Conservation (phyloP, 805 yeast species). For the Candida chilensis region DNA sequence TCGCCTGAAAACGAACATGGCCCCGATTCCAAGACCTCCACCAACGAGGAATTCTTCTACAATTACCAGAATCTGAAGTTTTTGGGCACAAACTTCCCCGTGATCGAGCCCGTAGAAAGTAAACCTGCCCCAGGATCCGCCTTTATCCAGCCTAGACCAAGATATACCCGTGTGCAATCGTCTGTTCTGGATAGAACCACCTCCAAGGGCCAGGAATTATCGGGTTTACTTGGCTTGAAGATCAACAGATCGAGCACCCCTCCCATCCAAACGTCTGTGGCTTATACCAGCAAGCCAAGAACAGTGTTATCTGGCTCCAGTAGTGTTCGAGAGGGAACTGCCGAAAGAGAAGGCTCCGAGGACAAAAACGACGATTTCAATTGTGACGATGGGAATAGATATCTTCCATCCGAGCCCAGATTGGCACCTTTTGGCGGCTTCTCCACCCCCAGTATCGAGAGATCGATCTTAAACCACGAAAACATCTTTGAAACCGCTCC, state of each 20-base stretch:
- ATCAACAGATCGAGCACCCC: slow-evolving; percentile 24
- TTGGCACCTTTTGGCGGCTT: slow-evolving; percentile 70
- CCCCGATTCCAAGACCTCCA: slow-evolving; percentile 14
- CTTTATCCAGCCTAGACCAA: slow-evolving; percentile 35
- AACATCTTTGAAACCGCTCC: slow-evolving; percentile 50
- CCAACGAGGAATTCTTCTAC: slow-evolving; percentile 49
- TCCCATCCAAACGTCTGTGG: no score
- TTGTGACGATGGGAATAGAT: slow-evolving; percentile 4
- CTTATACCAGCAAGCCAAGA: not conserved
- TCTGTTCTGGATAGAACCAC: slow-evolving; percentile 27
- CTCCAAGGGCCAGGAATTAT: slow-evolving; percentile 12
- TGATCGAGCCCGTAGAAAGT: no score
- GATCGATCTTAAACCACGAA: slow-evolving; percentile 27
- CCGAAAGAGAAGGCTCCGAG: no score
- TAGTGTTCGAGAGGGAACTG: no score
- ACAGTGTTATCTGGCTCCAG: no score
- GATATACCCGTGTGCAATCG: slow-evolving; percentile 16
- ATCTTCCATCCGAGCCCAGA: no score
- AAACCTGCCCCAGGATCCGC: slow-evolving; percentile 4
- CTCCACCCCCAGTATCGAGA: slow-evolving; percentile 49
- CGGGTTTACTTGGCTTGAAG: slow-evolving; percentile 24
- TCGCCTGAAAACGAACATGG: slow-evolving; percentile 2
- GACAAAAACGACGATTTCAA: no score
- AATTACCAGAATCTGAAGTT: slow-evolving; percentile 13
- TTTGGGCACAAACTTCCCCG: no score